phyloP scores from a whole-genome alignment of 202 grass and related monocot genomes.

The Elaeis oleifera region DNA sequence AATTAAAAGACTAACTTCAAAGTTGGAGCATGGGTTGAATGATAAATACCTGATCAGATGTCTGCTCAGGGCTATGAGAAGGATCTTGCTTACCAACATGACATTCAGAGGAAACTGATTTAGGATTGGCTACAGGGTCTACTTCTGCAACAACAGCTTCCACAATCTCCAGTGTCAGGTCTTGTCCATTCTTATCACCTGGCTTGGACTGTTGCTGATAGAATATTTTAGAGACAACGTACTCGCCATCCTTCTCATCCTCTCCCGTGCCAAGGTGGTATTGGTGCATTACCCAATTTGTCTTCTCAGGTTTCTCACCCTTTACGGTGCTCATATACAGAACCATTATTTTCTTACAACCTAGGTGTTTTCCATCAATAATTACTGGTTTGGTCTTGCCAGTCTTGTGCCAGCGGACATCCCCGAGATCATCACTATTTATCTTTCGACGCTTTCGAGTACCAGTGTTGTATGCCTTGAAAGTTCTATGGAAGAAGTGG shows the following conservation, averaged over 20 bases:
- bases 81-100: slow-evolving; percentile 32
- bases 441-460: slow-evolving; percentile 90
- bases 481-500: slow-evolving; percentile 91
- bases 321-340: slow-evolving; percentile 67
- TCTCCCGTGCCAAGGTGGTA: slow-evolving; percentile 79
- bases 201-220: slow-evolving; percentile 72
- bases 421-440: slow-evolving; percentile 44
- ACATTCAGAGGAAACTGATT: slow-evolving; percentile 33
- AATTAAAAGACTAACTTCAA: not conserved
- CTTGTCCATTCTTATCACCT: slow-evolving; percentile 49
- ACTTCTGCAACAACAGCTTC: slow-evolving; percentile 31
- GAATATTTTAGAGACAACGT: slow-evolving; percentile 88
- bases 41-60: slow-evolving; percentile 35
- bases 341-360: slow-evolving; percentile 98
- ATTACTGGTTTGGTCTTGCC: slow-evolving; percentile 85
- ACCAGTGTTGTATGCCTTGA: slow-evolving; percentile 91
- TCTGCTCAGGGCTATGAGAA: slow-evolving; percentile 26
- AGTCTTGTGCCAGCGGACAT: slow-evolving; percentile 97
- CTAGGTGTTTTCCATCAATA: slow-evolving; percentile 59
- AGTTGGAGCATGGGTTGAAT: not conserved
- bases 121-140: slow-evolving; percentile 11
- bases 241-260: slow-evolving; percentile 79
- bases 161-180: slow-evolving; percentile 18
- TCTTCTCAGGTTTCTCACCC: slow-evolving; percentile 68
- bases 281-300: slow-evolving; percentile 98